Base-by-base conservation (phyloP, 176 grass and related monocot genomes). In the Triticum dicoccoides region DNA sequence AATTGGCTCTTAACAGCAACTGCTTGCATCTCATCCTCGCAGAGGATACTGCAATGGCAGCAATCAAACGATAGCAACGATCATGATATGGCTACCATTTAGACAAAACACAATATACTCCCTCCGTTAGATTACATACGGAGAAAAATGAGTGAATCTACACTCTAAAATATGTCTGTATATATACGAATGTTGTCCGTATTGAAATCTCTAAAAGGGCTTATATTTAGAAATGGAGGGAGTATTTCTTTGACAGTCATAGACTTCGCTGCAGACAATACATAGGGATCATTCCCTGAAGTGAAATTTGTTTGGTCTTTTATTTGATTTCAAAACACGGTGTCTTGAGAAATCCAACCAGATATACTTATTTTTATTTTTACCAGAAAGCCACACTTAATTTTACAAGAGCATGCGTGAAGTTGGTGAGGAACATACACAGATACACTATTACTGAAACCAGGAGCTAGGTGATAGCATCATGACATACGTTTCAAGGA, bases 1-100 rank as follows among this genome's bases (percentile, higher is more conserved):
- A 98, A 82, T 76, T 98, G 97, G 85, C 94, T 99, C 92, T 96
- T 99, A 44, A 99, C 92, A 79, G 97, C 61, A 69, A 96, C 94
- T 54, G 89, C 94, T 84, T 99, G 88, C 61, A 96, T 92, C 61
- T 99, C 97, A 99, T 99, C 88, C 35, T 96, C 92, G 42, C 97
- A 99, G 32, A 99, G 66, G 84, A 99, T 85, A 88, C 97, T 99
- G 85, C 84, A 89, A 65, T 37, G 77, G 81, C 10, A 83, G 67
- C 54, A 81, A 63, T 44, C 10, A 51, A 70, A 29, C 2, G 3
- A 61, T 62, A 69, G 61, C 15, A n/a, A 11, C 81, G 17, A 59
- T 34, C 30, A 80, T 17, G 85, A 5, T 69, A 86, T 79, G 11
- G 69, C 81, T 0, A 61, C 13, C 52, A 58, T 65, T 71, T 65